Conservation (phyloP, 108 stramenopile species). For the Cyclostephanos tholiformis region DNA sequence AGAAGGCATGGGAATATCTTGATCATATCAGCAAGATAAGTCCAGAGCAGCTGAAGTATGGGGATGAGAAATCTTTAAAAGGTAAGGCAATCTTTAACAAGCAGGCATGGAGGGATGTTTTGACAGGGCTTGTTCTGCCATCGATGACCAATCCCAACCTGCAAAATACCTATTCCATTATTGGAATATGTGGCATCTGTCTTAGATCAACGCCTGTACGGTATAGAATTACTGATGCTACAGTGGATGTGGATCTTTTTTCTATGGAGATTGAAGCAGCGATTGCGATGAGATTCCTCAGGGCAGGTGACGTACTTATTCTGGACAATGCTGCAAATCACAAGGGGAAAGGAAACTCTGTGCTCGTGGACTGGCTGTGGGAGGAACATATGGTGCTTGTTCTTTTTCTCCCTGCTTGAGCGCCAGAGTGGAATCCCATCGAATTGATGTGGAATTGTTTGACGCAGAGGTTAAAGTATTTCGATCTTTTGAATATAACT, state of each 20-base stretch:
- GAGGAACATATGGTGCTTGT: background rate
- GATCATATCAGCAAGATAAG: background rate
- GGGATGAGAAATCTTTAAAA: conserved; percentile 1
- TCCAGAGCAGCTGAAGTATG: background rate
- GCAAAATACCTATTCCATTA: conserved; percentile 8
- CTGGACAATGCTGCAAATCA: conserved; percentile 15
- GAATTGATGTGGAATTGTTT: background rate
- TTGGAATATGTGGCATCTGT: background rate
- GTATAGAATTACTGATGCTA: background rate
- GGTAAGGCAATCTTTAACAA: conserved; percentile 3
- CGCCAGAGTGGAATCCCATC: background rate
- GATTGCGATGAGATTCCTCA: background rate
- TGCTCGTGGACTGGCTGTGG: conserved; percentile 9
- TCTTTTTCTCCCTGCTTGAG: background rate
- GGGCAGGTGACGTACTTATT: background rate
- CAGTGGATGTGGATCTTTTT: conserved; percentile 1
- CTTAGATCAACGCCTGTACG: background rate
- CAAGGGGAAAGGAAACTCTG: background rate
- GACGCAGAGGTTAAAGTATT: background rate
- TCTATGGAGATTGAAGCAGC: background rate
- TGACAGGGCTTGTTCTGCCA: background rate
- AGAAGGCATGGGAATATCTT: background rate
- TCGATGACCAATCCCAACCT: background rate
- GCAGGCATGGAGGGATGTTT: background rate
- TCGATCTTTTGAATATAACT: no score